Conservation (phyloP, 1,284 basidiomycete species). For the Ustilago cynodontis region DNA sequence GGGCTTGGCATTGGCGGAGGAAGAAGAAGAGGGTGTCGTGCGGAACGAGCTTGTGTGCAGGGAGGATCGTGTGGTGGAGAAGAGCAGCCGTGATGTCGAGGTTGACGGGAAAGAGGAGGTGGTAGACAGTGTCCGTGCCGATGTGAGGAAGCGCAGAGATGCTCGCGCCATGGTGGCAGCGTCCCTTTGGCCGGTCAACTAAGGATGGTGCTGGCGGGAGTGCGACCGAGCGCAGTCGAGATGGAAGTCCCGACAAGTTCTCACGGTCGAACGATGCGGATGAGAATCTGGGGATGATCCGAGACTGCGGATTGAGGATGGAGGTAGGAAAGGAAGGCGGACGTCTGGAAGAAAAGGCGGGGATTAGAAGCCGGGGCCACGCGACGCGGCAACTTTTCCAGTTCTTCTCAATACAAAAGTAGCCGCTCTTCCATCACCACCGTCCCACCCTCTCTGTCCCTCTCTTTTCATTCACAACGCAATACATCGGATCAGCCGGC, state of each 20-base stretch:
- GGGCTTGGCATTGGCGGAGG: slow-evolving; percentile 17
- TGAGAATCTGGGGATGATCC: background rate
- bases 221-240: too few species aligned
- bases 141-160: slow-evolving; percentile 20
- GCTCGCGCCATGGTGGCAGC: slow-evolving; percentile 24
- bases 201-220: too few species aligned
- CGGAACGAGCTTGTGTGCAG: slow-evolving; percentile 5
- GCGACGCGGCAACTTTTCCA: slow-evolving; percentile 11
- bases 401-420: background rate
- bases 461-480: too few species aligned
- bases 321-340: background rate
- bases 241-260: too few species aligned
- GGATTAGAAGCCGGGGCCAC: background rate
- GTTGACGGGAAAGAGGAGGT: background rate
- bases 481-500: too few species aligned
- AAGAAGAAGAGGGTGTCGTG: slow-evolving; percentile 2
- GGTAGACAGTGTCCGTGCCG: slow-evolving; percentile 10
- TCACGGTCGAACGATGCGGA: too few species aligned
- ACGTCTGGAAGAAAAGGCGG: background rate
- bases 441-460: too few species aligned
- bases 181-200: too few species aligned
- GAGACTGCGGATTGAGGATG: background rate
- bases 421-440: background rate
- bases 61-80: background rate
- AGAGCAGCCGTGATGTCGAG: background rate